Conservation (phyloP, 495 filamentous ascomycete species). For the Aspergillus mulundensis region DNA sequence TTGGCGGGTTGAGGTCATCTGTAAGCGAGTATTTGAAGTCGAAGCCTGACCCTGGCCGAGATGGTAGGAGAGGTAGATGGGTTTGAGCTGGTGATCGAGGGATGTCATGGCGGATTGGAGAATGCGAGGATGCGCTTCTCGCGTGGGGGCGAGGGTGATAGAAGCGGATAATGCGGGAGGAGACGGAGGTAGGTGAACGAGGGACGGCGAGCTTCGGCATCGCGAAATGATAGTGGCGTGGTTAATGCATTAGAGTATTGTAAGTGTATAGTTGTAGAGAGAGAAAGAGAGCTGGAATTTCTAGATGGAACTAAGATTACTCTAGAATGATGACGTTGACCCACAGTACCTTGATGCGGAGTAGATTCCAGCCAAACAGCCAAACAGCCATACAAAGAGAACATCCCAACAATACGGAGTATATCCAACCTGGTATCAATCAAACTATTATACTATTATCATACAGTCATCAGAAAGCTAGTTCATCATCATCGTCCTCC, state of each 20-base stretch:
- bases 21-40: slow-evolving; percentile 11
- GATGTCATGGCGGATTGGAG: slow-evolving; percentile 27
- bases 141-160: slow-evolving; percentile 1
- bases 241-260: not conserved
- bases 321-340: slow-evolving; percentile 11
- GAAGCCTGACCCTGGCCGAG: slow-evolving; percentile 20
- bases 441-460: slow-evolving; percentile 1
- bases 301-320: not conserved
- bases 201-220: slow-evolving; percentile 35
- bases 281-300: not conserved
- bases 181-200: not conserved
- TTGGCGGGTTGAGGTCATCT: slow-evolving; percentile 15
- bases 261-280: not conserved
- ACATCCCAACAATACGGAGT: not conserved
- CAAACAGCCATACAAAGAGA: not conserved
- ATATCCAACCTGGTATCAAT: slow-evolving; percentile 10
- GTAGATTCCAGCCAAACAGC: not conserved
- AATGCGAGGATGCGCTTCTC: slow-evolving; percentile 19
- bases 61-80: not conserved
- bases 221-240: slow-evolving; percentile 10
- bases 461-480: slow-evolving; percentile 26
- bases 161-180: slow-evolving; percentile 9
- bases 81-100: slow-evolving; percentile 18
- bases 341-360: not conserved
- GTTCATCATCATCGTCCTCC: slow-evolving; percentile 51